Percentiles rank a stretch among this genome's conserved stretches.
These are phyloP conservation scores for Pythium phragmitis DNA, from an alignment of 352 stramenopile species.

Conservation along the genomic window DNA sequence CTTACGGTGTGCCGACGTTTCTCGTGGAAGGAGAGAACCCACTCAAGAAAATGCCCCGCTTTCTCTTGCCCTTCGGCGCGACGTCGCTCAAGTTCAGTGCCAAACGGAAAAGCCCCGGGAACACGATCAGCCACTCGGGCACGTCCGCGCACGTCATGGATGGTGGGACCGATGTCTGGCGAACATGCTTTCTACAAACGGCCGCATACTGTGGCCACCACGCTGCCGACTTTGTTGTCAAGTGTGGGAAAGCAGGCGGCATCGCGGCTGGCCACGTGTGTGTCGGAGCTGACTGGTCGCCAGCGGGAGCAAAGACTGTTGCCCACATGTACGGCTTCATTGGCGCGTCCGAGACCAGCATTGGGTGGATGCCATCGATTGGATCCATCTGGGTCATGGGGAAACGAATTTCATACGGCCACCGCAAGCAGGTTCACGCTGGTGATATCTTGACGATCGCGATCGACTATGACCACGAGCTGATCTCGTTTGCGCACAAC, in stretches of 20 bases:
- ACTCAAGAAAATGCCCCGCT: conserved; percentile 54
- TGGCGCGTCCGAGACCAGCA: conserved; percentile 31
- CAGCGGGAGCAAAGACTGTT: not conserved
- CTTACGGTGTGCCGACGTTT: conserved; percentile 86
- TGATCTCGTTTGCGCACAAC: conserved; percentile 75
- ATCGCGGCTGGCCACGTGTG: conserved; percentile 73
- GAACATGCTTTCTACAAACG: conserved; percentile 62
- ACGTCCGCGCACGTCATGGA: conserved; percentile 60
- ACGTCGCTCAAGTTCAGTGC: conserved; percentile 60
- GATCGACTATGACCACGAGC: conserved; percentile 76
- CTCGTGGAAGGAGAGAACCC: conserved; percentile 77
- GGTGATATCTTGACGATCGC: conserved; percentile 76
- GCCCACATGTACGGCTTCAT: conserved; percentile 1
- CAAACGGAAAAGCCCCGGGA: conserved; percentile 57
- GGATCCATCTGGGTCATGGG: conserved; percentile 73
- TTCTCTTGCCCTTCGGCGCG: conserved; percentile 60
- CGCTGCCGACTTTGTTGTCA: conserved; percentile 75
- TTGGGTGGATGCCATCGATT: conserved; percentile 87
- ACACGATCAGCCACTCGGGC: conserved; percentile 73
- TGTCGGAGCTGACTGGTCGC: conserved; percentile 65
- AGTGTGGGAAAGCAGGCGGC: conserved; percentile 62
- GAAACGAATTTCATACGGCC: conserved; percentile 48
- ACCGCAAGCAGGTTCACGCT: conserved; percentile 36
- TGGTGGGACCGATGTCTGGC: conserved; percentile 39
- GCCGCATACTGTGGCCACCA: conserved; percentile 68